Evolutionary conservation across 2,329 filamentous ascomycete genomes (phyloP), one percentile per base, ranked within the genome.

Genomic region (Monosporascus sp.): DNA sequence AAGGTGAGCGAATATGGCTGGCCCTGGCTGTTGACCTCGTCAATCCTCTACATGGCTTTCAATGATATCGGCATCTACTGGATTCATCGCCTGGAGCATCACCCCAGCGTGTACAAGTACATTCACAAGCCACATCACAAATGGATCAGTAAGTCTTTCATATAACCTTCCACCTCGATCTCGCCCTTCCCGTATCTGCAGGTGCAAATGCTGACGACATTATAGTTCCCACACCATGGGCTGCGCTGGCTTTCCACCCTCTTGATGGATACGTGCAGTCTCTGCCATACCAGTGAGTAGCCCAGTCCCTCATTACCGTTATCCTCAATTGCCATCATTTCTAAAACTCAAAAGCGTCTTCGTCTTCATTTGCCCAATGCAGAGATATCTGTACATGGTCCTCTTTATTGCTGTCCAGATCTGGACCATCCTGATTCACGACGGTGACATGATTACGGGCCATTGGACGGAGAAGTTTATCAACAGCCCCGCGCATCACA

Each of bases 381-480:
- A 77, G 55, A 71, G 72, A 59, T 71, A 75, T 56, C 66, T 75
- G 9, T 77, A 76, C 66, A 58, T 76, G 50, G 57, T 69, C 24
- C 71, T 77, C 48, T 78, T 78, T 61, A 60, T 69, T 24, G 60
- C 69, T 17, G 75, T 78, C 46, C 73, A 77, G 62, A 65, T 78
- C 60, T 78, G 75, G 75, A 77, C 75, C 55, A 76, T 77, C 56
- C 64, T 77, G 52, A 77, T 77, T 50, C 75, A 77, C 65, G 75
- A 77, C 57, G 75, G 75, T 57, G 75, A 77, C 68, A 76, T 76
- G 71, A 74, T 77, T 50, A 67, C 73, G 16, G 73, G 71, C 50
- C 73, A 77, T 59, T 76, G 73, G 71, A 66, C 71, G 19, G 74
- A 76, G 54, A 74, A 71, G 56, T 76, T 69, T 59, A 72, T 77